Evolutionary conservation across 176 grass and related monocot genomes (phyloP).

Genomic region (Eragrostis nindensis): DNA sequence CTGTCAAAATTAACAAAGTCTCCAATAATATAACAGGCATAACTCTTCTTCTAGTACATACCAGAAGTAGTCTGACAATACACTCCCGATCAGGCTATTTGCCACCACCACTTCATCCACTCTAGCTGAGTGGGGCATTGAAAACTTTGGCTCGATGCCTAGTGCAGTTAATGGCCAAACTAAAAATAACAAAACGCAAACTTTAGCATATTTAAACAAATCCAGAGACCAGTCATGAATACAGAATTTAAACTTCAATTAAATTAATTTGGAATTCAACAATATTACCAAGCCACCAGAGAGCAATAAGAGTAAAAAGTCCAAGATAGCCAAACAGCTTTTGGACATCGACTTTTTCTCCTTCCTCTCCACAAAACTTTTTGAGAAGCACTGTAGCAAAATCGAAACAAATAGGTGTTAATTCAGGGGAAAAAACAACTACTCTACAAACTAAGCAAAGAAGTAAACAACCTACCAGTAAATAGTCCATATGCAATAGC

Average conservation of each 20-base stretch:
- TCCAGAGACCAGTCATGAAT: not conserved
- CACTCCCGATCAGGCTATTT: constrained; percentile 91
- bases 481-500: constrained; percentile 87
- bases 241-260: too few species aligned
- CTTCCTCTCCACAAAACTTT: constrained; percentile 95
- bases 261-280: constrained; percentile 6
- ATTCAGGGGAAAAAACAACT: not conserved
- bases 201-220: constrained; percentile 8
- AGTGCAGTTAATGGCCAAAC: constrained; percentile 94
- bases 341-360: constrained; percentile 87
- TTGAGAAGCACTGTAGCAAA: constrained; percentile 82
- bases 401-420: constrained; percentile 38
- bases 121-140: constrained; percentile 93
- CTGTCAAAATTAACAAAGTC: not conserved
- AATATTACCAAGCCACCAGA: constrained; percentile 93
- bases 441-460: not conserved
- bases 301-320: constrained; percentile 75
- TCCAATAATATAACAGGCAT: constrained; percentile 3
- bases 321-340: constrained; percentile 97
- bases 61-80: constrained; percentile 97
- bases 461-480: constrained; percentile 63
- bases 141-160: constrained; percentile 95
- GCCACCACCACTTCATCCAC: constrained; percentile 95
- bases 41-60: constrained; percentile 21
- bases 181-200: constrained; percentile 37